Percentiles rank a stretch among this genome's conserved stretches.
phyloP scores from a whole-genome alignment of 805 yeast species.

The Ogataea salicorniae region DNA sequence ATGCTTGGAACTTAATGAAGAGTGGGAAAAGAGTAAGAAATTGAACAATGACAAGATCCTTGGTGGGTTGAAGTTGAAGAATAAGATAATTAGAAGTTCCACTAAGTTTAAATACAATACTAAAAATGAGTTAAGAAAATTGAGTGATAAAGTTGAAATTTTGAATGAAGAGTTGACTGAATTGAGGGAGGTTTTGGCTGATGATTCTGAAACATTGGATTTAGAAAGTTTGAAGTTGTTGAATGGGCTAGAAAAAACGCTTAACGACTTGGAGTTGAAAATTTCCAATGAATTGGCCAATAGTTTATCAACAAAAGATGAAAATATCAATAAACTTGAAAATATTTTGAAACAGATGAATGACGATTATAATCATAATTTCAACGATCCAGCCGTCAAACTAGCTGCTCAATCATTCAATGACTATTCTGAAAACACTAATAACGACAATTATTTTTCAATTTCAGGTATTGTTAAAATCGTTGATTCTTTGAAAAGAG shows the following conservation, averaged over 20 bases:
- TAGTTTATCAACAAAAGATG: slow-evolving; percentile 5
- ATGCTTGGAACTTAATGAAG: slow-evolving; percentile 46
- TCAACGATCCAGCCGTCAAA: slow-evolving; percentile 85
- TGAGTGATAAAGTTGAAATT: slow-evolving; percentile 1
- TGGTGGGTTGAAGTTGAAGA: slow-evolving; percentile 34
- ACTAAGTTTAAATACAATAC: slow-evolving; percentile 3
- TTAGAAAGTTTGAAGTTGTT: neutral
- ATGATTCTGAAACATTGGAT: neutral
- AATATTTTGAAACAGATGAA: slow-evolving; percentile 43
- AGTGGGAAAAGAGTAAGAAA: slow-evolving; percentile 24
- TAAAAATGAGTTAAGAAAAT: neutral
- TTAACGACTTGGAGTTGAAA: slow-evolving; percentile 9
- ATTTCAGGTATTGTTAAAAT: slow-evolving; percentile 1
- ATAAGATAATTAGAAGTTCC: slow-evolving; percentile 28
- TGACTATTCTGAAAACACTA: slow-evolving; percentile 38
- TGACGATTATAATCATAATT: slow-evolving; percentile 68
- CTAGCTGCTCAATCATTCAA: slow-evolving; percentile 54
- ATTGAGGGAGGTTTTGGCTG: neutral
- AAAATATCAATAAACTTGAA: slow-evolving; percentile 35
- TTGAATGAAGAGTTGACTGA: slow-evolving; percentile 4
- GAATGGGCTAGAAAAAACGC: slow-evolving; percentile 11
- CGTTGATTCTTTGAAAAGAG: slow-evolving; percentile 4
- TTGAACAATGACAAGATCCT: slow-evolving; percentile 16
- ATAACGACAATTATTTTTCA: neutral
- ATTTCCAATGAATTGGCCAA: neutral